Base-by-base conservation (phyloP, 2,329 filamentous ascomycete species). In the Exophiala spinifera region DNA sequence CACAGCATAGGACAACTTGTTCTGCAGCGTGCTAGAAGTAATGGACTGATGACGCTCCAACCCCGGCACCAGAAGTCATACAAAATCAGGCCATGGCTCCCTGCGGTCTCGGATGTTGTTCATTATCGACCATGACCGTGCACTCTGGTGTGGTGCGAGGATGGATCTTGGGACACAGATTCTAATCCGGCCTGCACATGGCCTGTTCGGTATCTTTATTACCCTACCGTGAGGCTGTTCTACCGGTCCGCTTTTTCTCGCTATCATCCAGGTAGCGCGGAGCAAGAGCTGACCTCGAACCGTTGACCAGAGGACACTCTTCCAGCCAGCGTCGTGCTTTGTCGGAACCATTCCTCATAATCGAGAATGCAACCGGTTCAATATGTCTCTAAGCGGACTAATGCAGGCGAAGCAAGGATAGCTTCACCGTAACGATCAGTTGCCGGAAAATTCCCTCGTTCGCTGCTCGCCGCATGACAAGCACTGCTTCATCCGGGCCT, bases 71-170 rank as follows among this genome's bases (percentile, higher is more conserved):
- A 51, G 40, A 43, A 19, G 42, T 44, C 42, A 45, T 51, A 28
- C 44, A 34, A 34, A 33, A 36, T 36, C 33, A 47, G 44, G 48
- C 40, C 49, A 28, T 52, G 34, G n/a, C 19, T 33, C 33, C 10
- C 49, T 52, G 42, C 33, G 44, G 49, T 46, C 39, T 47, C 28
- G 42, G 49, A 43, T 31, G 40, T 46, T 34, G 42, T 45, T 19
- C 31, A 20, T 25, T 19, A 31, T 36, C 34, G 33, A 31, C 28
- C 28, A 31, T 19, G 7, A 19, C 17, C 33, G 15, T 48, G 51
- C 31, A 43, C 28, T 28, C 14, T 46, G 17, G 15, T 36, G 31
- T 53, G 14, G 51, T 44, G 51, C 39, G 39, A 50, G 48, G 42
- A 46, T 46, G 49, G 42, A 44, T 39, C 42, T 46, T 46, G 46